These are phyloP conservation scores for Aquilaria sinensis DNA, from an alignment of 345 rosid genomes.

Conservation along the genomic window DNA sequence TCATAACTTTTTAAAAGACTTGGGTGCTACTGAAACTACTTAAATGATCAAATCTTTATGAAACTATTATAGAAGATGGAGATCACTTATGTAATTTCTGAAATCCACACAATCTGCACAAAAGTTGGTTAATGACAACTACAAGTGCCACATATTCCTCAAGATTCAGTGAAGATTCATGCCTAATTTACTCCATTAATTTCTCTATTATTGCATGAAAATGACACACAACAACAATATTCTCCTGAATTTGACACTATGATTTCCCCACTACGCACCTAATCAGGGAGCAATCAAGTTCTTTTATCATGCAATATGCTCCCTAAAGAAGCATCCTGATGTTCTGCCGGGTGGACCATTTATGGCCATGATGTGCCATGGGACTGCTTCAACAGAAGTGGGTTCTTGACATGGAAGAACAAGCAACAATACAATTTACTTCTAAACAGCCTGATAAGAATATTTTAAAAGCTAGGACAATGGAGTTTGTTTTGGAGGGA, in stretches of 20 bases:
- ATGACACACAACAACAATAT: neutral
- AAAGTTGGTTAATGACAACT: no score
- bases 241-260: slow-evolving; percentile 4
- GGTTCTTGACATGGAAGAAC: slow-evolving; percentile 11
- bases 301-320: neutral
- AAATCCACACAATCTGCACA: no score
- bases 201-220: no score
- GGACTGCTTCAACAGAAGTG: slow-evolving; percentile 19
- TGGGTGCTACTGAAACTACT: no score
- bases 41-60: no score
- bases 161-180: no score
- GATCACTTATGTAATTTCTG: no score
- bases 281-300: neutral
- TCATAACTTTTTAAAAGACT: no score
- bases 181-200: no score
- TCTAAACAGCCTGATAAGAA: slow-evolving; percentile 1
- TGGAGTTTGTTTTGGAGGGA: slow-evolving; percentile 5
- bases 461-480: slow-evolving; percentile 10
- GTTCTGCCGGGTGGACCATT: slow-evolving; percentile 4
- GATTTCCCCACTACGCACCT: slow-evolving; percentile 2
- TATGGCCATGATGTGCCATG: slow-evolving; percentile 1
- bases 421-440: slow-evolving; percentile 1
- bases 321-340: neutral
- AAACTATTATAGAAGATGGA: no score
- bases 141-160: no score